Base-by-base conservation (phyloP, 148 eudicot species). In the Mesembryanthemum crystallinum region DNA sequence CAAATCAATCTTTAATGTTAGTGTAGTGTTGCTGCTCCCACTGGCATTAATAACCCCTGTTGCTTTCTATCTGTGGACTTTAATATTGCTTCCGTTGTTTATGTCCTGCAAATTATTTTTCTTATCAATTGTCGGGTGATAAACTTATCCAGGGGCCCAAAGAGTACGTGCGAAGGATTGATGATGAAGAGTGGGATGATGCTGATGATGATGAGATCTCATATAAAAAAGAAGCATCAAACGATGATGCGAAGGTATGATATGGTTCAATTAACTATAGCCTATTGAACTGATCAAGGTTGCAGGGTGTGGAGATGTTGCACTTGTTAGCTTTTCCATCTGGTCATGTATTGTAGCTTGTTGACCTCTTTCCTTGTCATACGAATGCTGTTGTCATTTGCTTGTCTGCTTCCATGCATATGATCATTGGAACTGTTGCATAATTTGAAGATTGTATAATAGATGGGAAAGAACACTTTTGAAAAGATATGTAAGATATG, bases 151-250 rank as follows among this genome's bases (percentile, higher is more conserved):
- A 91, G 97, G 87, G 86, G 45, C 74, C 90, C 75, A 87, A 81
- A 75, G 82, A 88, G 43, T 25, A 70, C 62, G 76, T 90, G 13
- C 83, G 70, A 67, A 87, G 96, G 77, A 87, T 90, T 28, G 71
- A 86, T 37, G 97, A 95, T 60, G 92, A 89, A 24, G 96, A 89
- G 72, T 79, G 88, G 69, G 93, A 90, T 65, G 94, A 89, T 33
- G 93, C 89, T 49, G 98, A 79, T 18, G 92, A 76, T 32, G 73
- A 76, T 69, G 32, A 78, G 54, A 57, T 72, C 12, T 12, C 55
- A 4, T 28, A 13, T 81, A 67, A 71, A 69, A 86, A 69, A 61
- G 89, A 80, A 79, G 55, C 83, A 73, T 59, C 79, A 52, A 58
- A 42, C 67, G 55, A 63, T 69, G 75, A 43, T 18, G 45, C 62